Evolutionary conservation across 2,329 filamentous ascomycete genomes (phyloP).

Genomic region (Diplocarpon mali): DNA sequence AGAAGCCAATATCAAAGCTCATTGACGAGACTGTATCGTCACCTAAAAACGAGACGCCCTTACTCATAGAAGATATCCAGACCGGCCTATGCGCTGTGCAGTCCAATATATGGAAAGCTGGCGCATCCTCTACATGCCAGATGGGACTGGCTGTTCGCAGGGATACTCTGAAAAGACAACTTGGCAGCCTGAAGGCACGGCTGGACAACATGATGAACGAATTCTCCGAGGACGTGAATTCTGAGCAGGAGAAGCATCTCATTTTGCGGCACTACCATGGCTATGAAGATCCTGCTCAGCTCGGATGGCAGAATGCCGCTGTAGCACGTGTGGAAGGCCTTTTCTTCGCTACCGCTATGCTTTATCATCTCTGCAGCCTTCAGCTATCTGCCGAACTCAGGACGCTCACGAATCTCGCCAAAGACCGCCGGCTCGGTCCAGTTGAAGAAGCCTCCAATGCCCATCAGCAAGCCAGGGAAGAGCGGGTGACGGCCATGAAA

Average conservation of each 20-base stretch:
- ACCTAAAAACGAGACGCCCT: no score
- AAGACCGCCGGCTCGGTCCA: conserved; percentile 13
- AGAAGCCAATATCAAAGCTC: no score
- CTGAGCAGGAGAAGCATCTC: conserved; percentile 10
- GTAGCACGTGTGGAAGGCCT: conserved; percentile 24
- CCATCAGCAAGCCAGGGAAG: conserved; percentile 13
- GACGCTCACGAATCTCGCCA: conserved; percentile 25
- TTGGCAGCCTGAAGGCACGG: conserved; percentile 13
- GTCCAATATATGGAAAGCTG: no score
- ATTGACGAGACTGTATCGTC: no score
- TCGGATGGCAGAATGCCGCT: conserved; percentile 12
- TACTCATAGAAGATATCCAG: no score
- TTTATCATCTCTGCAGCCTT: conserved; percentile 30
- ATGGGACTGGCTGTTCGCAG: conserved; percentile 9
- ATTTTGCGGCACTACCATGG: conserved; percentile 18
- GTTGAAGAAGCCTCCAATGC: conserved; percentile 10
- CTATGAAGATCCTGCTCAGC: conserved; percentile 15
- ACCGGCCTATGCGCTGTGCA: no score
- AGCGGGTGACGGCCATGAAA: conserved; percentile 17
- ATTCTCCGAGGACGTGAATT: not conserved
- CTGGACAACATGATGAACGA: conserved; percentile 12
- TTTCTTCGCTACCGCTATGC: conserved; percentile 27
- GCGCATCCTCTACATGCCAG: conserved; percentile 1
- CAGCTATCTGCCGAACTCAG: conserved; percentile 29
- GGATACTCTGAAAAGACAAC: conserved; percentile 12